Evolutionary conservation across 495 filamentous ascomycete genomes (phyloP), one percentile per base, ranked within the genome.

Genomic region (Hyaloscypha variabilis): DNA sequence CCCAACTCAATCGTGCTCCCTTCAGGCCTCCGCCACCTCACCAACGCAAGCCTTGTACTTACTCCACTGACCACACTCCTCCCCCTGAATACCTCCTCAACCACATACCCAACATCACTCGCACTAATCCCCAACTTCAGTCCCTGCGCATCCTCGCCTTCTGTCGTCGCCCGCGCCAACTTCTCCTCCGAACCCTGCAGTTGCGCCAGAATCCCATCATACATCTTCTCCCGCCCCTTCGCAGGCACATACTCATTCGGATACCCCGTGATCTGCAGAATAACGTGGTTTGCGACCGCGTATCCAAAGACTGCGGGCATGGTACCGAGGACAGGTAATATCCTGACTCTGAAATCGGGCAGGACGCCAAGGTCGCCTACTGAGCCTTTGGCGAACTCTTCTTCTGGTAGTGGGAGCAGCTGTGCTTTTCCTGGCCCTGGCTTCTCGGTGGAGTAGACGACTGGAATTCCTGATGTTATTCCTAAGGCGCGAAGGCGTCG

Each of bases 241-340:
- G 84, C 86, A 1, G 87, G 82, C 6, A 88, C 81, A 71, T 96
- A 95, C 59, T 97, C 93, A 63, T 88, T 85, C 0, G 94, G 96
- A 72, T 98, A 98, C 26, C 86, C 90, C 1, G 92, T 82, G n/a
- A 97, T 84, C 49, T 88, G 86, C 67, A 95, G 83, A 64, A 98
- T 92, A 42, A 98, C 86, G 69, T 97, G 91, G 73, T 97, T 99
- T 1, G 95, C 95, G 28, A 90, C 83, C 1, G 88, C 89, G 63
- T 96, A 91, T 17, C 95, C 95, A 78, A 99, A 99, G 0, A 97
- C 86, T 2, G 94, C 94, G 1, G 95, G 95, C 93, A 99, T 97
- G 0, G 95, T 98, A 3, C 95, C 95, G 21, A 99, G 77, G 0
- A 99, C 95, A 0, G 95, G 95, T 51, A 99, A 77, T 62, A 99